Evolutionary conservation across 208 protist genomes (phyloP).

Genomic region (Trypanosomatidae sp.): DNA sequence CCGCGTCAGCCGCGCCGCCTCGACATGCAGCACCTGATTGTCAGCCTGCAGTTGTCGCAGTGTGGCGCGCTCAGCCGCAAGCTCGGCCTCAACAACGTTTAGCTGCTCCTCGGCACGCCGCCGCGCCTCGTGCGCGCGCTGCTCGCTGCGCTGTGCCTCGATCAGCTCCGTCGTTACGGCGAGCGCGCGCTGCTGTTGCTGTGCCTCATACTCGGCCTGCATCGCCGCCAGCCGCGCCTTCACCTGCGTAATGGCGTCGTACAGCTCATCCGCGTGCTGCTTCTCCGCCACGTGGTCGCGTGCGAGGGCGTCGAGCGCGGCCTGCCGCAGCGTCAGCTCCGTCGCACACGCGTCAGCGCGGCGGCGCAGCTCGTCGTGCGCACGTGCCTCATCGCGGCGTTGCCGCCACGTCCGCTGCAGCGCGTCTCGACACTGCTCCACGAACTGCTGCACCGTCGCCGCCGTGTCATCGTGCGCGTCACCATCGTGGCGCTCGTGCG

Average conservation of each 20-base stretch:
- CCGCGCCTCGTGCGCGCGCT: constrained; percentile 17
- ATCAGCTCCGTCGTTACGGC: constrained; percentile 19
- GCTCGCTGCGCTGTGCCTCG: constrained; percentile 15
- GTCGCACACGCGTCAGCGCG: no score
- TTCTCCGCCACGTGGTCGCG: constrained; percentile 1
- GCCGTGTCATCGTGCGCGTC: no score
- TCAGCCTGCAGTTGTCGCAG: constrained; percentile 9
- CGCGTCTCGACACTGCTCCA: no score
- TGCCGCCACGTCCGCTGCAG: no score
- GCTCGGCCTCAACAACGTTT: constrained; percentile 7
- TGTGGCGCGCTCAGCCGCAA: constrained; percentile 4
- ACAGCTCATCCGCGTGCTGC: constrained; percentile 8
- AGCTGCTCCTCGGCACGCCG: constrained; percentile 17
- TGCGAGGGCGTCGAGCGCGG: constrained; percentile 12
- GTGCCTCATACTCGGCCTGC: constrained; percentile 26
- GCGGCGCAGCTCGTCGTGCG: not conserved
- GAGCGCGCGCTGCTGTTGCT: constrained; percentile 8
- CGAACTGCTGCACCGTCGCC: not conserved
- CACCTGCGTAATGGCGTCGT: constrained; percentile 8
- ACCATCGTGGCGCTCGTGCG: no score
- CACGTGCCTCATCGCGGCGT: not conserved
- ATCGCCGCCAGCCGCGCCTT: constrained; percentile 7
- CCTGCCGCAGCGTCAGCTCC: no score
- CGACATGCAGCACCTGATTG: constrained; percentile 8
- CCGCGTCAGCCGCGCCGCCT: constrained; percentile 12